phyloP scores from a whole-genome alignment of 1,139 yeast genomes.

The Yamadazyma sp. region DNA sequence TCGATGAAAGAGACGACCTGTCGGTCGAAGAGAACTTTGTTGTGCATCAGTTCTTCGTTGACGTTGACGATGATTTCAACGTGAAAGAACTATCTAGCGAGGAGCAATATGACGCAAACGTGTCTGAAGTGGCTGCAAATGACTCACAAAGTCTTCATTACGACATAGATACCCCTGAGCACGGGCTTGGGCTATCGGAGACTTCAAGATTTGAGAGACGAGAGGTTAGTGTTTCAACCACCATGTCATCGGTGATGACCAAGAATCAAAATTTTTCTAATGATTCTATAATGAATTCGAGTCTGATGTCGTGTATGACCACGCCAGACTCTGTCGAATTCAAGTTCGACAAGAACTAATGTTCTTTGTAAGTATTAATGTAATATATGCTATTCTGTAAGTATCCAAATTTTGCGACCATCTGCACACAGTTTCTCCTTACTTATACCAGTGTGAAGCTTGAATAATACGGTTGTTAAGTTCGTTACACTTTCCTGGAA shows the following conservation, averaged over 20 bases:
- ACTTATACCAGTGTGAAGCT: too few relatives aligned
- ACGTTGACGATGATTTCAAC: neutral
- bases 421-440: too few relatives aligned
- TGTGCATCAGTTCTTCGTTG: neutral
- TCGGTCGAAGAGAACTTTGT: too few relatives aligned
- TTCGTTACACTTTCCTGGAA: too few relatives aligned
- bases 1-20: conserved; percentile 6
- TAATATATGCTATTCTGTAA: neutral
- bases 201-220: conserved; percentile 9
- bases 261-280: conserved; percentile 13
- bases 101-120: neutral
- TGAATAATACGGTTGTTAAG: too few relatives aligned
- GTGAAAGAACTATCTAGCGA: neutral
- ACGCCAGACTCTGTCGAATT: conserved; percentile 21
- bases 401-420: neutral
- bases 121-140: neutral
- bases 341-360: neutral
- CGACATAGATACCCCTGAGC: neutral
- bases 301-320: conserved; percentile 15
- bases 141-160: neutral
- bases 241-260: conserved; percentile 24
- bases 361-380: neutral
- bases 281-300: conserved; percentile 13
- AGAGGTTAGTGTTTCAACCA: conserved; percentile 19
- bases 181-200: neutral